Base-by-base conservation (phyloP, 805 yeast species). In the Starmerella etchellsii region DNA sequence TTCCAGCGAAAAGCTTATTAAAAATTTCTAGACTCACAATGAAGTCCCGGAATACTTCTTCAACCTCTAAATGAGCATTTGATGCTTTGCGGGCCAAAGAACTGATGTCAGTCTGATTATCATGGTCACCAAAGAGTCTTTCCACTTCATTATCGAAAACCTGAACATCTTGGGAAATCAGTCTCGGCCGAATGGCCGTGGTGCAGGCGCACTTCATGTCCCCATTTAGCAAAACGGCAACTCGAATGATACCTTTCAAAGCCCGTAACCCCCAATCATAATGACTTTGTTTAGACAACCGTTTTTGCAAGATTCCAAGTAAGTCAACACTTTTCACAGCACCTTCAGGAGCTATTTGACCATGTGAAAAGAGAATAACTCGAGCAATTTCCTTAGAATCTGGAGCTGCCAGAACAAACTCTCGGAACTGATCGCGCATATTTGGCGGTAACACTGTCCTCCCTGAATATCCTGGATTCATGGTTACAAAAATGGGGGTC, bases 231-330 rank as follows among this genome's bases (percentile, higher is more conserved):
- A 54, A 47, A 2, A 84, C 82, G 48, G 87, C 76, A 40, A 69
- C 70, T 8, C 64, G 59, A 15, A 88, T 57, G 1, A 78, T 72
- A 29, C 75, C 67, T 53, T 87, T 88, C 42, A 88, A 57, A 0
- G 94, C 77, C 44, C 97, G 67, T 32, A 88, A 61, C 0, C 96
- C 95, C 68, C 88, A 88, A 53, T 88, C 96, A 51, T 88, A 88
- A 55, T 88, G 96, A 4, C 58, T 54, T 53, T 83, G 95, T 0
- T 45, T 19, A 0, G 81, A 67, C 11, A 74, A 58, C 0, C 43
- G 37, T 0, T 14, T n/a, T 2, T 57, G 53, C n/a, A 88, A 55
- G 1, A 54, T 55, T 1, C 46, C 45, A 46, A 83, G 78, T 24
- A 82, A 66, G 0, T 71, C 65, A 0, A 79, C 81, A 15, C 81